phyloP scores from a whole-genome alignment of 1,284 basidiomycete genomes.

The Ceratobasidium sp. region DNA sequence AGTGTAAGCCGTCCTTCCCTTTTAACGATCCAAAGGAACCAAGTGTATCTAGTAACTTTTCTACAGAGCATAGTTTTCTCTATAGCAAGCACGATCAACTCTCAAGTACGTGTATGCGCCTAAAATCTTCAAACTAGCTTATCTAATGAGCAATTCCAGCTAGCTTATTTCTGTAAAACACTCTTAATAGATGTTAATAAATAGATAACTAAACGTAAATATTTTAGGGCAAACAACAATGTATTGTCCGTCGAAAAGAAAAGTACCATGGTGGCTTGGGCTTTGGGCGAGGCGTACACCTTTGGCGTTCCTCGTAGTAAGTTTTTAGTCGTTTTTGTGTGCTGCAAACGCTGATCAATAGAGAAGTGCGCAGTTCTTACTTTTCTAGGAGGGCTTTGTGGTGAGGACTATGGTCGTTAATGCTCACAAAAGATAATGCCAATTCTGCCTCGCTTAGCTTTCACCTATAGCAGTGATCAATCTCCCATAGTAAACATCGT shows the following conservation, averaged over 20 bases:
- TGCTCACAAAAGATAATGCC: too few species aligned
- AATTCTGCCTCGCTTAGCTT: slow-evolving; percentile 1
- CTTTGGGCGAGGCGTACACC: slow-evolving; percentile 71
- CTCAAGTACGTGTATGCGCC: slow-evolving; percentile 61
- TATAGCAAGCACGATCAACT: slow-evolving; percentile 81
- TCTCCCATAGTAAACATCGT: slow-evolving; percentile 14
- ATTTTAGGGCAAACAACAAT: slow-evolving; percentile 63
- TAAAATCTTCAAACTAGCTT: too few species aligned
- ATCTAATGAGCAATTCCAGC: neutral
- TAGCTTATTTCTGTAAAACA: slow-evolving; percentile 48
- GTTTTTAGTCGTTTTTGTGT: neutral
- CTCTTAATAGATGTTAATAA: too few species aligned
- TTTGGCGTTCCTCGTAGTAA: slow-evolving; percentile 26
- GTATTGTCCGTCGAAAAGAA: slow-evolving; percentile 74
- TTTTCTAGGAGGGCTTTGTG: slow-evolving; percentile 49
- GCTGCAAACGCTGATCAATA: neutral
- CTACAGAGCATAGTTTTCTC: slow-evolving; percentile 70
- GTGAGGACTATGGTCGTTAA: neutral
- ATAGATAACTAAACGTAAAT: neutral
- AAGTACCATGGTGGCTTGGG: slow-evolving; percentile 82
- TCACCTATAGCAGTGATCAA: slow-evolving; percentile 45
- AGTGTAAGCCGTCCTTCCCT: slow-evolving; percentile 51
- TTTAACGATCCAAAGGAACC: neutral
- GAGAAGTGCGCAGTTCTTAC: slow-evolving; percentile 47
- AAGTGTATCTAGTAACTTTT: too few species aligned